Evolutionary conservation across 2,329 filamentous ascomycete genomes (phyloP), one percentile per base, ranked within the genome.

Genomic region (Fusarium scirpi): DNA sequence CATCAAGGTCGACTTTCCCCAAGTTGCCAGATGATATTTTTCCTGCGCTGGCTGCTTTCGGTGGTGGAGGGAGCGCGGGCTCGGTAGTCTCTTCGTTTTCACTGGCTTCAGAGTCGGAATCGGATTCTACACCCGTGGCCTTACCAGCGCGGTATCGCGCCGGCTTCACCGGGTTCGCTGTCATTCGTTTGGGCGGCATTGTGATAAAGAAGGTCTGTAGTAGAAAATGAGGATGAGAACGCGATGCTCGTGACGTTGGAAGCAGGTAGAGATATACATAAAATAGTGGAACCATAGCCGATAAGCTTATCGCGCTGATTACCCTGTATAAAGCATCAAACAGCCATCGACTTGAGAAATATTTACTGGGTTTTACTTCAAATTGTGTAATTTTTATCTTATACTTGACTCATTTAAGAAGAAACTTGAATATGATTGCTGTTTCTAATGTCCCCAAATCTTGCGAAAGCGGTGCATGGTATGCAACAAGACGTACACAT

Each of bases 101-200:
- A 76, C 81, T 83, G 71, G 80, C 81, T 64, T 87, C 85, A 8
- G 83, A 85, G 65, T 87, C 85, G 41, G 86, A 88, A 44, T 85
- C 86, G 8, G 85, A 86, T 15, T 84, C 85, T 65, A 84, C 86
- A 10, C 83, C 87, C 4, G 85, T 83, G 18, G 91, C 85, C 80
- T 98, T 98, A 71, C 96, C 95, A 18, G 95, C 91, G 62, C 94
- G 90, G 76, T 98, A 92, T 61, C 96, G 92, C 72, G 90, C 89
- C 25, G 94, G 92, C 78, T 90, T 90, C 62, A 91, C 82, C 6
- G 93, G 94, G 77, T 98, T 97, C 68, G 94, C 94, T 69, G 95
- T 98, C 93, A 98, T 97, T 76, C 93, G 92, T 79, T 93, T 94
- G 15, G 91, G 89, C 67, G 92, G 90, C 86, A 88, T 89, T 62